Conservation (phyloP, 306 rosid genomes). For the Malus asiatica region DNA sequence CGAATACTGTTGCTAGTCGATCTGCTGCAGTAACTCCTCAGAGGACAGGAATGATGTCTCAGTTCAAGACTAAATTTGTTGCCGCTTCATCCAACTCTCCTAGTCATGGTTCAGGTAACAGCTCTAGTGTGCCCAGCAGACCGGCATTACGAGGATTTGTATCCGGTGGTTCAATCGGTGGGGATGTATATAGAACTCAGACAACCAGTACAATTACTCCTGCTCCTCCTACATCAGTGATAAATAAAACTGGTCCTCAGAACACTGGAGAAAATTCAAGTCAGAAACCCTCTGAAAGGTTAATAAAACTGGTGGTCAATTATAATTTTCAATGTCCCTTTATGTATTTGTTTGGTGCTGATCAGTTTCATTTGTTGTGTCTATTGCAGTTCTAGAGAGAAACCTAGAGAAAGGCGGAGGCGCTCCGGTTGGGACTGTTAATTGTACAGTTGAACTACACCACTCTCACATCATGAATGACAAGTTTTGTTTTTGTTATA, state of each 20-base stretch:
- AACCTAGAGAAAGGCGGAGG: conserved; percentile 77
- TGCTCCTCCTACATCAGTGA: conserved; percentile 28
- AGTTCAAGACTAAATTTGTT: conserved; percentile 68
- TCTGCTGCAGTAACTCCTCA: conserved; percentile 71
- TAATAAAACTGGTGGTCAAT: conserved; percentile 3
- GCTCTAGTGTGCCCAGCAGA: conserved; percentile 38
- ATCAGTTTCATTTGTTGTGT: conserved; percentile 20
- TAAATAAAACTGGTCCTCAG: conserved; percentile 4
- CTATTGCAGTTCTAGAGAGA: conserved; percentile 54
- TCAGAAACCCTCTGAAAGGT: conserved; percentile 63
- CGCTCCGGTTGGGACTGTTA: conserved; percentile 91
- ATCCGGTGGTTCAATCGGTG: conserved; percentile 88
- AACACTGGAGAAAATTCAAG: conserved; percentile 37
- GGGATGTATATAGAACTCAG: conserved; percentile 34
- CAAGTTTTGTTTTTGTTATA: conserved; percentile 4
- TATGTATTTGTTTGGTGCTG: conserved; percentile 13
- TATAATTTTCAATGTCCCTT: neutral
- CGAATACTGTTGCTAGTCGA: conserved; percentile 52
- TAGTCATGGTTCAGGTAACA: conserved; percentile 40
- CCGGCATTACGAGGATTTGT: conserved; percentile 79
- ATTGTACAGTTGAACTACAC: conserved; percentile 14
- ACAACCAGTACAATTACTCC: conserved; percentile 30
- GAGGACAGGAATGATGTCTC: conserved; percentile 86
- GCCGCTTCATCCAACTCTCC: conserved; percentile 70
- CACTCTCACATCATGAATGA: conserved; percentile 11